These are phyloP conservation scores for Alternaria arborescens DNA, from an alignment of 2,329 filamentous ascomycete species.

Conservation along the genomic window DNA sequence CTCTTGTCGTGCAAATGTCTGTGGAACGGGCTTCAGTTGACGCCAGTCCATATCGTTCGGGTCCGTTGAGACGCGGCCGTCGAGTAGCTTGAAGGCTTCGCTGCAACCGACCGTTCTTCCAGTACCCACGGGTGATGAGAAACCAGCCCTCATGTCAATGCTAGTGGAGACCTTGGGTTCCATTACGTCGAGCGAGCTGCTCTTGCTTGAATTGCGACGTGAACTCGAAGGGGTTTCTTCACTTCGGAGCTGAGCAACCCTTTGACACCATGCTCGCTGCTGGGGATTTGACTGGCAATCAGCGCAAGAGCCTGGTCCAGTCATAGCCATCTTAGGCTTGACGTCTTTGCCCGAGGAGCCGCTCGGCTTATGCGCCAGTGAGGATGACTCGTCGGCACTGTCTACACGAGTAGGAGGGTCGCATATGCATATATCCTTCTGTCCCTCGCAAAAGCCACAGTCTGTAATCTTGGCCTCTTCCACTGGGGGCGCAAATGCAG, in stretches of 20 bases:
- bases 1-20: conserved; percentile 19
- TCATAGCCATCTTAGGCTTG: conserved; percentile 18
- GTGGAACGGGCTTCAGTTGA: conserved; percentile 39
- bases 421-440: conserved; percentile 44
- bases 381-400: conserved; percentile 21
- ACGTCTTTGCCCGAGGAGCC: conserved; percentile 6
- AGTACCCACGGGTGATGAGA: conserved; percentile 20
- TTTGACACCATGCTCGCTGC: conserved; percentile 47
- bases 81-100: conserved; percentile 47
- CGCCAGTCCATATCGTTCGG: conserved; percentile 41
- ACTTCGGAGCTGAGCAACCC: conserved; percentile 41
- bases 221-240: conserved; percentile 27
- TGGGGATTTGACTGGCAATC: conserved; percentile 48
- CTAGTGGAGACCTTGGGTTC: conserved; percentile 38
- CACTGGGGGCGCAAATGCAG: conserved; percentile 29
- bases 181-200: conserved; percentile 33
- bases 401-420: conserved; percentile 28
- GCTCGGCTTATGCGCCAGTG: conserved; percentile 13
- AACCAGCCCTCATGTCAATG: conserved; percentile 26
- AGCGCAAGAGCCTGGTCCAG: conserved; percentile 45
- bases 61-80: conserved; percentile 45
- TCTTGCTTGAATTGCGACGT: conserved; percentile 34
- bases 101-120: conserved; percentile 44
- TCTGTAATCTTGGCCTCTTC: conserved; percentile 27
- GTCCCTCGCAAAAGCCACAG: conserved; percentile 46